phyloP scores from a whole-genome alignment of 164 flowering plant species.

The Tinospora cordifolia region DNA sequence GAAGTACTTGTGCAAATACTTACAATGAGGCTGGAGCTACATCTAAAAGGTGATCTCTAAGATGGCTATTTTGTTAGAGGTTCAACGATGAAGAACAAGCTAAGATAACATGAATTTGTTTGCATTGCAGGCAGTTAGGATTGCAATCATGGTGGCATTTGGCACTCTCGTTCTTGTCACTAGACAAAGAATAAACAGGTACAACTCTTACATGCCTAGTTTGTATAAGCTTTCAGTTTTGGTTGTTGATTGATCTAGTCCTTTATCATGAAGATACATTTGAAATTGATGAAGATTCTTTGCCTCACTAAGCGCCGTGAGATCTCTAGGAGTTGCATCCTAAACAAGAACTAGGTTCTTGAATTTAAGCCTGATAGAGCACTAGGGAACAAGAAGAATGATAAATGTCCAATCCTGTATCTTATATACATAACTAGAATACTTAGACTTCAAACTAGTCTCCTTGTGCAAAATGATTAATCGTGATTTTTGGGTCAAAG shows the following conservation, averaged over 20 bases:
- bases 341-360: not conserved
- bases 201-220: not conserved
- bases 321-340: not conserved
- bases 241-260: not conserved
- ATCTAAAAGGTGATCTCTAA: not conserved
- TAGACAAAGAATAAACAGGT: conserved; percentile 43
- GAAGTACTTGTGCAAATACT: not conserved
- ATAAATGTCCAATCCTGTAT: no score
- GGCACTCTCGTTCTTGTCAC: conserved; percentile 51
- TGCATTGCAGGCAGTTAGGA: conserved; percentile 32
- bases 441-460: no score
- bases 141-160: conserved; percentile 50
- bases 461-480: no score
- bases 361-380: not conserved
- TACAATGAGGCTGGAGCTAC: not conserved
- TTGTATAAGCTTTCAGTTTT: not conserved
- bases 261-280: not conserved
- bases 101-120: not conserved
- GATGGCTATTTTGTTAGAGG: not conserved
- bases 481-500: no score
- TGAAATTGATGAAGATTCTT: not conserved
- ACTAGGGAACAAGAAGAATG: not conserved
- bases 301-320: not conserved
- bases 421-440: no score
- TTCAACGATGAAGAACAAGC: not conserved